These are phyloP conservation scores for Sporothrix pallida DNA, from an alignment of 2,329 filamentous ascomycete genomes.

Conservation along the genomic window DNA sequence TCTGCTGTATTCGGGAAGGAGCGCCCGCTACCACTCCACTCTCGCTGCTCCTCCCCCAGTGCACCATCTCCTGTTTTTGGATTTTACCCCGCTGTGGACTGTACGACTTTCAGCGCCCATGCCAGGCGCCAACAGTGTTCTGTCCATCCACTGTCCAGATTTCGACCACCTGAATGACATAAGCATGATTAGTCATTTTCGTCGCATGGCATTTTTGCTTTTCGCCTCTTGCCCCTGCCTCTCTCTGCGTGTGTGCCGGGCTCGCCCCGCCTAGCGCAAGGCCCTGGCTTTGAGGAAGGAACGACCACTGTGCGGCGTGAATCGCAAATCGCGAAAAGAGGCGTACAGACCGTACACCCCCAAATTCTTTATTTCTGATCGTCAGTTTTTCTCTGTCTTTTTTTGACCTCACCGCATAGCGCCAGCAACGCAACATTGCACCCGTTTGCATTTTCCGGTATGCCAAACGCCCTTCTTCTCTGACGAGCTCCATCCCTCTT, in stretches of 20 bases:
- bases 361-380: not conserved
- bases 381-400: not conserved
- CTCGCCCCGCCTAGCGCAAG: conserved; percentile 23
- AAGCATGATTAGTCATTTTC: conserved; percentile 20
- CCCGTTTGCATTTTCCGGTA: conserved; percentile 3
- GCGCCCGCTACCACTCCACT: conserved; percentile 27
- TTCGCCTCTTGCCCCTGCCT: too few species aligned
- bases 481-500: not conserved
- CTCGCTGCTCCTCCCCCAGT: conserved; percentile 21
- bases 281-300: not conserved
- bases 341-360: conserved; percentile 8
- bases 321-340: conserved; percentile 28
- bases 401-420: not conserved
- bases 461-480: not conserved
- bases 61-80: not conserved
- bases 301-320: conserved; percentile 12
- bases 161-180: not conserved
- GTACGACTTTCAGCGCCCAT: not conserved
- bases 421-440: not conserved
- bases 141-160: not conserved
- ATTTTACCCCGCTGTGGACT: conserved; percentile 21
- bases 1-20: conserved; percentile 25
- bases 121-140: not conserved
- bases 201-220: not conserved
- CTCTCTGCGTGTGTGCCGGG: not conserved